phyloP scores from a whole-genome alignment of 768 basidiomycete species.

The Rossbeevera mucosa region DNA sequence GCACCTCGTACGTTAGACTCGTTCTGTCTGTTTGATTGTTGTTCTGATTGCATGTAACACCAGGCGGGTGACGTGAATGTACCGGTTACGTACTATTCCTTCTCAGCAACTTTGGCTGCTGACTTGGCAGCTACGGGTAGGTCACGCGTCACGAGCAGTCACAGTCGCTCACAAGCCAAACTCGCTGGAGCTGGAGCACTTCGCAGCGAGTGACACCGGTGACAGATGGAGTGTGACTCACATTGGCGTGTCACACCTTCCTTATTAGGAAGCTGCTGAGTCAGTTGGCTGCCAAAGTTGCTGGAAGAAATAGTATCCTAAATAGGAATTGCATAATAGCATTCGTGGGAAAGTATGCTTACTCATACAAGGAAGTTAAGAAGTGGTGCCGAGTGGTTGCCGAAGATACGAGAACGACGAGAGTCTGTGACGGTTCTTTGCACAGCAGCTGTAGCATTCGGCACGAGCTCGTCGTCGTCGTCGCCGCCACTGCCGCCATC shows the following conservation, averaged over 20 bases:
- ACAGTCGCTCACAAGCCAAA: background rate
- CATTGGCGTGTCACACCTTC: background rate
- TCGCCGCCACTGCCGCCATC: no score
- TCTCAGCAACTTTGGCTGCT: background rate
- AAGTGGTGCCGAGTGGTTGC: slow-evolving; percentile 21
- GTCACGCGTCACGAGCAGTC: background rate
- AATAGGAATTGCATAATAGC: slow-evolving; percentile 16
- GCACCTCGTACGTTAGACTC: slow-evolving; percentile 36
- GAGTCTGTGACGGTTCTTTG: slow-evolving; percentile 17
- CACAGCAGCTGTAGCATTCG: slow-evolving; percentile 1
- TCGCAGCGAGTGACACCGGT: background rate
- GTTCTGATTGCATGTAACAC: background rate
- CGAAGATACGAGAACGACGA: slow-evolving; percentile 23
- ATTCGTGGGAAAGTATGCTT: slow-evolving; percentile 21
- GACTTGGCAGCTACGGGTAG: background rate
- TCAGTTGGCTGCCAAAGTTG: background rate
- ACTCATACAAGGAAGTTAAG: slow-evolving; percentile 17
- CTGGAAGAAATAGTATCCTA: slow-evolving; percentile 4
- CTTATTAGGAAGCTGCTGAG: background rate
- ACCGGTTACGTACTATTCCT: background rate
- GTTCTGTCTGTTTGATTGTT: background rate
- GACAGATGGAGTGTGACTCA: background rate
- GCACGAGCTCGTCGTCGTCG: background rate
- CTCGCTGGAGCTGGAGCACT: background rate
- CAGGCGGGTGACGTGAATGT: slow-evolving; percentile 20